phyloP scores from a whole-genome alignment of 2,329 filamentous ascomycete genomes.

The Graphilbum fragrans region DNA sequence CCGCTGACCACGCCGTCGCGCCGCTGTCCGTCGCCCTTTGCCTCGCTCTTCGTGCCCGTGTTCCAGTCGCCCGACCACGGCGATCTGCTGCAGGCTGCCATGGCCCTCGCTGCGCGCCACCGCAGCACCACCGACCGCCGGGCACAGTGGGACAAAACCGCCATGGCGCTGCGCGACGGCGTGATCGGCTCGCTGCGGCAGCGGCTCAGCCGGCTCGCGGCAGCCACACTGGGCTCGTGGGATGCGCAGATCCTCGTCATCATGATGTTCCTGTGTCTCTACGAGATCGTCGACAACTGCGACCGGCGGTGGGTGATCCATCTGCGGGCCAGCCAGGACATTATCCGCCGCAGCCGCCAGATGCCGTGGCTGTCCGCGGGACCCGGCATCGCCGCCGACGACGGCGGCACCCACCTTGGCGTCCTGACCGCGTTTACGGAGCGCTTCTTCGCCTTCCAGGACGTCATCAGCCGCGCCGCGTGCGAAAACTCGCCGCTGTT shows the following conservation, averaged over 20 bases:
- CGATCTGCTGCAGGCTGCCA: background rate
- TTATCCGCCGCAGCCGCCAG: background rate
- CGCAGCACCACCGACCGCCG: background rate
- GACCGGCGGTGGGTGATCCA: conserved; percentile 3
- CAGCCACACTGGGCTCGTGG: background rate
- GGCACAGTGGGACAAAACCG: background rate
- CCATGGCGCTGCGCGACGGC: background rate
- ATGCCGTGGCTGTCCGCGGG: background rate
- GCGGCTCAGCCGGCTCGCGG: background rate
- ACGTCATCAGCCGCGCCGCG: conserved; percentile 1
- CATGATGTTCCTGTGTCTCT: conserved; percentile 3
- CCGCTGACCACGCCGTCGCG: conserved; percentile 1
- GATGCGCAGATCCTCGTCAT: conserved; percentile 1
- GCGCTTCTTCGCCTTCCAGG: conserved; percentile 3
- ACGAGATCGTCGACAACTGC: conserved; percentile 4
- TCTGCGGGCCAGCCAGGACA: conserved; percentile 2
- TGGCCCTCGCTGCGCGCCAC: conserved; percentile 4
- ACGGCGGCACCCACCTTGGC: background rate
- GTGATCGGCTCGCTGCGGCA: background rate
- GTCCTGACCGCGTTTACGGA: background rate
- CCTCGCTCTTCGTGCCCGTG: conserved; percentile 2
- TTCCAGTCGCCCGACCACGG: conserved; percentile 2
- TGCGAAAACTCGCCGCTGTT: conserved; percentile 1
- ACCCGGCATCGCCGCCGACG: background rate
- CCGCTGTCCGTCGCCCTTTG: background rate